These are phyloP conservation scores for Tremella fuciformis DNA, from an alignment of 768 basidiomycete species.

Conservation along the genomic window DNA sequence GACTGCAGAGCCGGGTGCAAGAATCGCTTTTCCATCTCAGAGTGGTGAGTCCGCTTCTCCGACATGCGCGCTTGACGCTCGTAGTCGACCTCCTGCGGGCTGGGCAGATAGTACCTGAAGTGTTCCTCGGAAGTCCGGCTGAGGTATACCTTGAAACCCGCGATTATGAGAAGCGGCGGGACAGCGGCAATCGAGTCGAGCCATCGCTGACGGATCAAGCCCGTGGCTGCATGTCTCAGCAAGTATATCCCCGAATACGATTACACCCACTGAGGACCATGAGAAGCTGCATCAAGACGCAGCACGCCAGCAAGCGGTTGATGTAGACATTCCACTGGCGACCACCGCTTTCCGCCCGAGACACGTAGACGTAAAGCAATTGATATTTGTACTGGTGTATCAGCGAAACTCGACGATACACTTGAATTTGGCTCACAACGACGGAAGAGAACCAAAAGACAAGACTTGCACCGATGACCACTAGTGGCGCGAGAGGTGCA, in stretches of 20 bases:
- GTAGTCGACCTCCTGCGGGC: constrained; percentile 56
- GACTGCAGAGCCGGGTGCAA: constrained; percentile 87
- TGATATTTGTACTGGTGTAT: constrained; percentile 77
- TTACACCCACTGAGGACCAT: constrained; percentile 66
- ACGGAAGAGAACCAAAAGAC: constrained; percentile 69
- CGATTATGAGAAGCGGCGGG: constrained; percentile 77
- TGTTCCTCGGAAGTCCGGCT: constrained; percentile 63
- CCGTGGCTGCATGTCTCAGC: constrained; percentile 49
- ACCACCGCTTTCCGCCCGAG: constrained; percentile 89
- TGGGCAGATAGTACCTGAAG: constrained; percentile 83
- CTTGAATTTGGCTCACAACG: constrained; percentile 33
- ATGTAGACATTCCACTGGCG: constrained; percentile 90
- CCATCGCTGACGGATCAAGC: constrained; percentile 67
- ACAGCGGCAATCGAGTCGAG: constrained; percentile 70
- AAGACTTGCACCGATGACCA: constrained; percentile 72
- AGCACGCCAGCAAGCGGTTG: constrained; percentile 76
- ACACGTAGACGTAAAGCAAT: constrained; percentile 87
- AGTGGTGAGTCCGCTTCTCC: constrained; percentile 73
- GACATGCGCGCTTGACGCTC: constrained; percentile 64
- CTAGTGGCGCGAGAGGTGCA: constrained; percentile 88
- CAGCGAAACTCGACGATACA: constrained; percentile 59
- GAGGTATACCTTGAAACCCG: constrained; percentile 81
- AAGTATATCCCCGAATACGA: not conserved
- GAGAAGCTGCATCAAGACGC: constrained; percentile 75
- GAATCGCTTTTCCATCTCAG: constrained; percentile 87